Evolutionary conservation across 345 rosid genomes (phyloP).

Genomic region (Citrus medica): DNA sequence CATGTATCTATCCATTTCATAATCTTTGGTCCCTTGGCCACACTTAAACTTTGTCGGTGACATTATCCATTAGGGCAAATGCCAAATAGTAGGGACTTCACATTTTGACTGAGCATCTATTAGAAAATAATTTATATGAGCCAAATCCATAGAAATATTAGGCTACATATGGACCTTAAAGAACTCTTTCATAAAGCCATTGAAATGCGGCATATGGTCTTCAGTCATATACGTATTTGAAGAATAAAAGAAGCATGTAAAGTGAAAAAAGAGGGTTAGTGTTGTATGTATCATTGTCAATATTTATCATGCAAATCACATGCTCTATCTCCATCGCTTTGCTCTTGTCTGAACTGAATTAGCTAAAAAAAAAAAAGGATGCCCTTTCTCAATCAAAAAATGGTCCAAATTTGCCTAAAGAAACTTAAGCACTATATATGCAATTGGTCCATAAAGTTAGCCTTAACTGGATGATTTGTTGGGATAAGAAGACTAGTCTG

Average conservation of each 20-base stretch:
- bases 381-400: slow-evolving; percentile 10
- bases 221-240: background rate
- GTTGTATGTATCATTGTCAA: background rate
- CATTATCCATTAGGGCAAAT: background rate
- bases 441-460: background rate
- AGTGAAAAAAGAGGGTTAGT: background rate
- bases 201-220: background rate
- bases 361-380: background rate
- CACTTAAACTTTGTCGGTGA: background rate
- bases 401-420: slow-evolving; percentile 4
- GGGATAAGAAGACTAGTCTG: background rate
- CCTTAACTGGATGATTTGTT: background rate
- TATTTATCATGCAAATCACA: background rate
- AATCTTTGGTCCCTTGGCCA: too few relatives aligned
- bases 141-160: background rate
- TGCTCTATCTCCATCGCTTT: slow-evolving; percentile 16
- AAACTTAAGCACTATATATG: background rate
- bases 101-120: background rate
- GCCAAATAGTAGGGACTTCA: background rate
- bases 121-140: background rate
- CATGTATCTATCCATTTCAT: too few relatives aligned
- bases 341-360: background rate
- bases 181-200: background rate
- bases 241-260: background rate
- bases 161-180: background rate